Base-by-base conservation (phyloP, 345 rosid species). In the Murraya paniculata region DNA sequence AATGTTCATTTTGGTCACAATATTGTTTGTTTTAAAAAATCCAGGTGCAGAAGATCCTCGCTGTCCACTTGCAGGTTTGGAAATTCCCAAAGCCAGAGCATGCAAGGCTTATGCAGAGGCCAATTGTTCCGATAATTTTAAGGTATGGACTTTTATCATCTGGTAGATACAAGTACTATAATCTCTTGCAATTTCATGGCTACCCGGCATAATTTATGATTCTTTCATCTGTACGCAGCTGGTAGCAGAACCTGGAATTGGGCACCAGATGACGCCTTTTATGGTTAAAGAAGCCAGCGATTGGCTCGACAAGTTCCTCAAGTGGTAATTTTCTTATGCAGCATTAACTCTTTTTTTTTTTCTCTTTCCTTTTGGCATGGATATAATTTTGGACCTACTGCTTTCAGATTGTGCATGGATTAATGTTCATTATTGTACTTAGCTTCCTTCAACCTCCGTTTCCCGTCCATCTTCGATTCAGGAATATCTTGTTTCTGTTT, bases 221-320 rank as follows among this genome's bases (percentile, higher is more conserved):
- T 66, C 19, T 71, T 71, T 70, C 41, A 50, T 66, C 72, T 19
- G 61, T 48, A 71, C 77, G 73, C 90, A 95, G 99, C 80, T 93
- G 33, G 45, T 21, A 62, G 91, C 89, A 25, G 81, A 95, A 85
- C 92, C 93, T 36, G 92, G 86, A 75, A 84, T 92, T 22, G 93
- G 89, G 61, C 98, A 95, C 73, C 87, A 83, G 38, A 79, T 88
- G 92, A 92, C 97, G 0, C 41, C 86, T 0, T 82, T 80, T 16
- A 95, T 91, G 99, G 94, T 93, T 69, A 91, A 86, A 84, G 87
- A 89, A 85, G 86, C 97, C 9, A 89, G 96, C 65, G 90, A 88
- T 64, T 93, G 94, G 95, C 84, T 95, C 57, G 97, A 93, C 82
- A 86, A 70, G 70, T 86, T 84, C 81, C 87, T 91, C 7, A 84